Base-by-base conservation (phyloP, 2,329 filamentous ascomycete genomes). In the Trichoderma sp. region DNA sequence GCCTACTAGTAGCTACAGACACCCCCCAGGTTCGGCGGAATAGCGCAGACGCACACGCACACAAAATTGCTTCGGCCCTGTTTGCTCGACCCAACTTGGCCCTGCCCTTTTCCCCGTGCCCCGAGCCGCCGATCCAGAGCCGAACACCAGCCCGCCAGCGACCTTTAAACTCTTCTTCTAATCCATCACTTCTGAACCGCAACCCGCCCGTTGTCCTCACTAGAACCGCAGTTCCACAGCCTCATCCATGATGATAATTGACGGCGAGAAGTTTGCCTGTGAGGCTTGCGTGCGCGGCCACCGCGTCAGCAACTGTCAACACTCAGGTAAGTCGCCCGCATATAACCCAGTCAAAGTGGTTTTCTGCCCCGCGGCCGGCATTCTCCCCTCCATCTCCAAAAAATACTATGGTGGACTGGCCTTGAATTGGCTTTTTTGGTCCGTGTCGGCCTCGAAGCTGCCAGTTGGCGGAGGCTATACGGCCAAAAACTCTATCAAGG, bases 261-360 rank as follows among this genome's bases (percentile, higher is more conserved):
- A 97, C 87, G 95, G 95, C 83, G 94, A 97, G 86, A 98, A 98
- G 87, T 98, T 90, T 86, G 95, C 95, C 84, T 98, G 95, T 87
- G 93, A 97, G 86, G 95, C 95, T 85, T 99, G 96, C 86, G 94
- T 99, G 82, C 93, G 96, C 84, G 96, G 96, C 81, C 96, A 99
- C 86, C 93, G 96, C 81, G 96, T 99, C 81, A 98, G 95, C 91
- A 97, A 96, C 82, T 99, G 96, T 87, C 94, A 95, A 83, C 96
- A 99, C 84, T 89, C 90, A 82, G 94, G 95, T 97, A 90, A 86
- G 93, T 88, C 65, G 26, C 15, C 74, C 74, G 77, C 69, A 66
- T 73, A 58, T 62, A 60, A 30, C 39, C 28, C 24, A n/a, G 47
- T 28, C 56, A 34, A 58, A 58, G 36, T 36, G 26, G 36, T 26